A percentile compares a stretch with the other conserved stretches of the same genome.
Evolutionary conservation across 345 rosid genomes (phyloP).

Genomic region (Citrus unshiu): DNA sequence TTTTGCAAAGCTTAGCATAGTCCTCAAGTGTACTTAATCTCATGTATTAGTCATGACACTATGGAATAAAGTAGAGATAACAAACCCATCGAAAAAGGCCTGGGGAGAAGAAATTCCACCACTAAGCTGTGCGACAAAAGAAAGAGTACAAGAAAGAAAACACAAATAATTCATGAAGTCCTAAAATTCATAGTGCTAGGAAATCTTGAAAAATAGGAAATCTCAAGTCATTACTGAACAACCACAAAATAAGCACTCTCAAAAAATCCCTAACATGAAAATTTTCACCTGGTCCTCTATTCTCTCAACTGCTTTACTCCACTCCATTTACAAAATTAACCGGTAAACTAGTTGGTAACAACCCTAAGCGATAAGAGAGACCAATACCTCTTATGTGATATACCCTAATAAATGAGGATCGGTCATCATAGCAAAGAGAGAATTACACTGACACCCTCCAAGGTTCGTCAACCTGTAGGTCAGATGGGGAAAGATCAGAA

Average conservation of each 20-base stretch:
- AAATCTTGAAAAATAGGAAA: not conserved
- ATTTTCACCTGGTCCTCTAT: not conserved
- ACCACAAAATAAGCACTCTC: not conserved
- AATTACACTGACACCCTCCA: not conserved
- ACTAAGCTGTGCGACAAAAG: not conserved
- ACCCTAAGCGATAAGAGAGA: not conserved
- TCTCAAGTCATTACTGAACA: not conserved
- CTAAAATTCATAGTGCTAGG: not conserved
- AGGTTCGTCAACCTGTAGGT: not conserved
- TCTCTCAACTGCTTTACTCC: not conserved
- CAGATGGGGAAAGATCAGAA: not conserved
- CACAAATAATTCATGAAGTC: not conserved
- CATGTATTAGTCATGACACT: not conserved
- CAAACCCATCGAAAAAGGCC: not conserved
- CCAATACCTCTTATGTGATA: not conserved
- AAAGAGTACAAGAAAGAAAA: not conserved
- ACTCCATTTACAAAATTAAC: not conserved
- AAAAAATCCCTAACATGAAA: not conserved
- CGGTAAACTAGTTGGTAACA: not conserved
- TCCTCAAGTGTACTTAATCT: too few relatives aligned
- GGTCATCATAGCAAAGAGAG: not conserved
- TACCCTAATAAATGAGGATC: not conserved
- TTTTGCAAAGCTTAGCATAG: not conserved
- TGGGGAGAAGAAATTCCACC: not conserved
- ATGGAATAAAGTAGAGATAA: not conserved